Conservation (phyloP, 805 yeast species). For the Wickerhamiella slavikovae region DNA sequence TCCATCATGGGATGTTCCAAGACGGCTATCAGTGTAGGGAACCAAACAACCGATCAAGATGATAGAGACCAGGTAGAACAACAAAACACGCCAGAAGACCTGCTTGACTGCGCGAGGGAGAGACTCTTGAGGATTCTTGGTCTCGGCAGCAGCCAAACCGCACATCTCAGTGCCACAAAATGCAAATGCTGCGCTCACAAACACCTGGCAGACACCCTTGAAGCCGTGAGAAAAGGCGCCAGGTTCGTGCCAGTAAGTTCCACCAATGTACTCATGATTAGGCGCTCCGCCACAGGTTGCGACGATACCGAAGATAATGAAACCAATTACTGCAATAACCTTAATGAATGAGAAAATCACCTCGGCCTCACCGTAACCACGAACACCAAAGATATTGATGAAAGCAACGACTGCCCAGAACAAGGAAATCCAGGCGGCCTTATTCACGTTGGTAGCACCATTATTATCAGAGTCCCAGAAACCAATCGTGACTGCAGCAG, state of each 20-base stretch:
- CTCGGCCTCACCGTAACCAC: constrained; percentile 53
- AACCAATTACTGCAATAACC: constrained; percentile 39
- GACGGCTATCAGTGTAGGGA: constrained; percentile 34
- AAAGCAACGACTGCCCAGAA: constrained; percentile 28
- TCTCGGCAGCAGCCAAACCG: constrained; percentile 62
- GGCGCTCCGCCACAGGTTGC: constrained; percentile 31
- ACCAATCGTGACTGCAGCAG: constrained; percentile 35
- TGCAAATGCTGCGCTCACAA: constrained; percentile 59
- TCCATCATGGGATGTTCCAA: constrained; percentile 35
- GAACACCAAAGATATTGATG: constrained; percentile 34
- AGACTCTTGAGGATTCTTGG: constrained; percentile 42
- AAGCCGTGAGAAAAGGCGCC: constrained; percentile 51
- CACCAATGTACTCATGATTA: constrained; percentile 30
- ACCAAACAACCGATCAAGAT: constrained; percentile 47
- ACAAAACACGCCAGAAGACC: constrained; percentile 61
- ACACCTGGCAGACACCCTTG: constrained; percentile 53
- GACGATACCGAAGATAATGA: constrained; percentile 38
- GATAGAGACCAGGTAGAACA: constrained; percentile 44
- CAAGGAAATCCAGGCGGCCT: constrained; percentile 35
- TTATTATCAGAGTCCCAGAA: constrained; percentile 31
- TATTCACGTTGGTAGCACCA: constrained; percentile 22
- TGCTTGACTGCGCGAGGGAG: constrained; percentile 62
- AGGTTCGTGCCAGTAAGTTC: constrained; percentile 34
- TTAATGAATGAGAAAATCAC: constrained; percentile 37
- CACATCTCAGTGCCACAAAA: constrained; percentile 58